Base-by-base conservation (phyloP, 306 rosid genomes). In the Casuarina glauca region DNA sequence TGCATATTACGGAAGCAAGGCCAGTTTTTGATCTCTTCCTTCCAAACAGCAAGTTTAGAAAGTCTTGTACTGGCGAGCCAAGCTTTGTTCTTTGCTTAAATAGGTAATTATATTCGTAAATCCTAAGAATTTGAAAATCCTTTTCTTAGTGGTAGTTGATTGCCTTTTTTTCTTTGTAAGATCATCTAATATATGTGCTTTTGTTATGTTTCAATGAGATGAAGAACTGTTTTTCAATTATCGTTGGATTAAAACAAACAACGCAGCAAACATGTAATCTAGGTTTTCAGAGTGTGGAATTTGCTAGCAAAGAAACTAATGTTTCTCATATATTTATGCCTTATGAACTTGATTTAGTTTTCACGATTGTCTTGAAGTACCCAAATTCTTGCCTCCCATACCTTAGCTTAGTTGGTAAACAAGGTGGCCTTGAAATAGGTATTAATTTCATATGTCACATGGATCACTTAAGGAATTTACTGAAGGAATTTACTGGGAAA, bases 41-140 rank as follows among this genome's bases (percentile, higher is more conserved):
- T 42, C 98, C 98, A 64, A 87, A 92, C 77, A 88, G 86, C 89
- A 88, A 85, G 79, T 95, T 95, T 84, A 89, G 83, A 78, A 95
- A 92, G 76, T 89, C 97, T 54, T 87, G 86, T 73, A 93, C 95
- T 0, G 97, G 95, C 16, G 82, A 87, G 80, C 93, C 98, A 12
- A 76, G 76, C 77, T 92, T 94, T 81, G 68, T 85, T 70, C 75
- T 92, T 69, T 85, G 89, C 87, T 83, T 92, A 76, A 80, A 93
- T 19, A 88, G 97, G 97, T 94, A 91, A 54, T 55, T 66, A 69
- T 74, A 39, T 58, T 54, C 76, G 42, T 54, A 15, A 51, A 26
- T 82, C 35, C 6, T 49, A 39, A 43, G 51, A 20, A 57, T 51
- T 77, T 81, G 49, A 15, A 32, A 68, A 55, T 20, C 74, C 45